phyloP scores from a whole-genome alignment of 2,329 filamentous ascomycete genomes.

The Rhynchosporium secalis region DNA sequence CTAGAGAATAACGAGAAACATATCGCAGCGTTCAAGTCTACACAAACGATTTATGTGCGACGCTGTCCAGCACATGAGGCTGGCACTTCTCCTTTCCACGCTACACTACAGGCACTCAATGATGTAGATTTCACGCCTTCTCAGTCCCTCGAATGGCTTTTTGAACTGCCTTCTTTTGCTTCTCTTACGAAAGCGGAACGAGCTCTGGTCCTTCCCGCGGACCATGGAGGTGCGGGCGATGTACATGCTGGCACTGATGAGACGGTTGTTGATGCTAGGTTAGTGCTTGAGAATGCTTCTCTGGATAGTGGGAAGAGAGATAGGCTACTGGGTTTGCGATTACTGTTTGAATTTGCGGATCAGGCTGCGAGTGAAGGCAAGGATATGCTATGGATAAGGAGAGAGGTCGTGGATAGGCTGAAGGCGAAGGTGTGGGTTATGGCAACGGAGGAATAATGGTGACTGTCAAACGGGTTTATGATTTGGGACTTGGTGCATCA shows the following conservation, averaged over 20 bases:
- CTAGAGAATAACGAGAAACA: slow-evolving; percentile 58
- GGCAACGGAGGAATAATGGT: slow-evolving; percentile 26
- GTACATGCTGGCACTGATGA: slow-evolving; percentile 52
- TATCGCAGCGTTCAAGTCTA: slow-evolving; percentile 55
- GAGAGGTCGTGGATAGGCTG: slow-evolving; percentile 55
- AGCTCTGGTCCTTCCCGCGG: slow-evolving; percentile 50
- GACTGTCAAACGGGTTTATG: neutral
- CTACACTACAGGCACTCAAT: slow-evolving; percentile 63
- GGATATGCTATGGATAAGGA: slow-evolving; percentile 53
- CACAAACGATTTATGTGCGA: slow-evolving; percentile 64
- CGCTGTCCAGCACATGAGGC: slow-evolving; percentile 57
- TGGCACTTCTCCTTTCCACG: slow-evolving; percentile 59
- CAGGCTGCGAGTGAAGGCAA: slow-evolving; percentile 43
- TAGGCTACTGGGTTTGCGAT: slow-evolving; percentile 59
- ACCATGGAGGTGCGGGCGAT: slow-evolving; percentile 43
- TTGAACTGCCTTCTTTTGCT: slow-evolving; percentile 55
- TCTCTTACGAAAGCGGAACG: slow-evolving; percentile 58
- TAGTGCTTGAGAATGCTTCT: slow-evolving; percentile 55
- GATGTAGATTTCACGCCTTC: slow-evolving; percentile 51
- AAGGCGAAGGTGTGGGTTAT: slow-evolving; percentile 51
- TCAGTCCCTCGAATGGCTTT: slow-evolving; percentile 62
- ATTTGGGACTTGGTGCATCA: slow-evolving; percentile 3
- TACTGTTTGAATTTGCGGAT: slow-evolving; percentile 69
- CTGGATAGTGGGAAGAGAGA: slow-evolving; percentile 52
- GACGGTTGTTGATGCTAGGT: slow-evolving; percentile 61